These are phyloP conservation scores for Cyclostephanos invisitatus DNA, from an alignment of 108 stramenopile genomes.

Conservation along the genomic window DNA sequence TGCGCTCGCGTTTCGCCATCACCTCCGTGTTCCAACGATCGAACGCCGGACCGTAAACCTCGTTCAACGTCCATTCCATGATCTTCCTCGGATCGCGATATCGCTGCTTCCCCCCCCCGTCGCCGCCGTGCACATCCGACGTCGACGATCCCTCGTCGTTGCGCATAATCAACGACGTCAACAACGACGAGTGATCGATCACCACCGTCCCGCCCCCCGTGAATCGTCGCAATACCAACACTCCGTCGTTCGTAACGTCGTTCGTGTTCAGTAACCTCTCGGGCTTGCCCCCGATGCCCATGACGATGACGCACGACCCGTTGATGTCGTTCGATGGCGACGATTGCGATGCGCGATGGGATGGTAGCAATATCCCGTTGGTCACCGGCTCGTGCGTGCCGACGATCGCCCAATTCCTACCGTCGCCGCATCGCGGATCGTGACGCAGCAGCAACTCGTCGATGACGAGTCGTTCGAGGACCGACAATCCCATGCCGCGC, in stretches of 20 bases:
- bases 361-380: conserved; percentile 34
- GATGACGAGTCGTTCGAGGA: conserved; percentile 75
- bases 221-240: conserved; percentile 83
- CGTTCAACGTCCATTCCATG: conserved; percentile 85
- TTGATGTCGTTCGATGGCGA: conserved; percentile 27
- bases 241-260: conserved; percentile 54
- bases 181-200: conserved; percentile 78
- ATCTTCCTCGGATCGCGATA: conserved; percentile 73
- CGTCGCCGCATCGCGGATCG: conserved; percentile 32
- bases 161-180: conserved; percentile 83
- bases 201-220: conserved; percentile 96
- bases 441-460: conserved; percentile 86
- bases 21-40: conserved; percentile 36
- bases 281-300: conserved; percentile 91
- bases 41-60: conserved; percentile 79
- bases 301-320: conserved; percentile 58
- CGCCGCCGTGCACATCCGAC: too few species aligned
- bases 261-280: conserved; percentile 60
- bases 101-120: too few species aligned
- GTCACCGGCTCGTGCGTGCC: conserved; percentile 67
- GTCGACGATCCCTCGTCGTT: conserved; percentile 21
- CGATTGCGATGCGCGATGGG: too few species aligned
- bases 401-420: conserved; percentile 70
- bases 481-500: conserved; percentile 66
- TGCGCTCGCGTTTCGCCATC: too few species aligned